Evolutionary conservation across 257 asterid genomes (phyloP), one percentile per base, ranked within the genome.

Genomic region (Cynanchum wilfordii): DNA sequence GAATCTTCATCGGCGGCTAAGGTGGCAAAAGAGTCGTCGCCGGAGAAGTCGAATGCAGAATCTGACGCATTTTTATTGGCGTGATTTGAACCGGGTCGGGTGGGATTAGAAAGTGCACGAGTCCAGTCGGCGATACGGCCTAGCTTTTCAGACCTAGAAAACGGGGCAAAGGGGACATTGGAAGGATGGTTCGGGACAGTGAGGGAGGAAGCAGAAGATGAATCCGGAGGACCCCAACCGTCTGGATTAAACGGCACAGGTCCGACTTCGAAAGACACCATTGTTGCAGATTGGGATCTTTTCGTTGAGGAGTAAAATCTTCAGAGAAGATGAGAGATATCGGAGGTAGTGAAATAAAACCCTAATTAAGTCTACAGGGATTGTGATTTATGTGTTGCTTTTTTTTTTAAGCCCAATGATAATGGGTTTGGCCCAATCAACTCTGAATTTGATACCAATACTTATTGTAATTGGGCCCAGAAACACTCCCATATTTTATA

Each of bases 101-200:
- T 79, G 2, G 76, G 85, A 62, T 84, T 86, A n/a, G 85, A 67
- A 13, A 78, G 49, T 5, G 84, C 72, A 5, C 98, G 79, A 49
- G 99, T 94, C 97, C 97, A 94, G 54, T 94, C 99, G 40, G 99
- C 99, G 45, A 94, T 91, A 0, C 98, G 87, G 3, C 99, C 99
- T 0, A 94, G 81, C 75, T 83, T 94, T 20, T 94, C 99, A 45
- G 99, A 88, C 76, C 99, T 91, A 77, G 99, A 94, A 78, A 94
- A 94, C 0, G 99, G 98, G n/a, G 95, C 99, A 68, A 91, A 94
- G 0, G 99, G 99, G 3, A 89, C 95, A 71, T 91, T 88, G 27
- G 93, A 78, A 10, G 89, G 87, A 40, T 86, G 89, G 75, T 79
- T 86, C 11, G 89, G 79, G 22, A 73, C 82, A 42, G 90, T 56